These are phyloP conservation scores for Volutella citrinella DNA, from an alignment of 2,329 filamentous ascomycete species.

Conservation along the genomic window DNA sequence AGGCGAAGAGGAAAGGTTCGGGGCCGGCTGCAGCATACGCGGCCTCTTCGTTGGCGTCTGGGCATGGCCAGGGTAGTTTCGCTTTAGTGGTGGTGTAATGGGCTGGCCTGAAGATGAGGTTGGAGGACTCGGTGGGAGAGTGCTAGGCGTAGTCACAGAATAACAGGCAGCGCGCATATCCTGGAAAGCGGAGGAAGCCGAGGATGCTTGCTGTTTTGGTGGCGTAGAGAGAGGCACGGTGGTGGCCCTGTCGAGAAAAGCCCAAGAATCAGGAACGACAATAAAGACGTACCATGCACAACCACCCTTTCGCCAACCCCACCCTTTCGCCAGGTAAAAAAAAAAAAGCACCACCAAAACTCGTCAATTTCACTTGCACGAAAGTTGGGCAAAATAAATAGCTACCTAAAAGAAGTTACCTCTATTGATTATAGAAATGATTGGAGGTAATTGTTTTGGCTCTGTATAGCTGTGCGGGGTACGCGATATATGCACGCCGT, in stretches of 20 bases:
- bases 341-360: conserved; percentile 3
- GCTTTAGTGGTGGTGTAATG: conserved; percentile 1
- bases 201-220: conserved; percentile 5
- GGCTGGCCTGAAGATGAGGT: background rate
- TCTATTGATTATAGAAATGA: conserved; percentile 4
- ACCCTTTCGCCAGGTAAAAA: too few relatives aligned
- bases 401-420: conserved; percentile 1
- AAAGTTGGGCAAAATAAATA: conserved; percentile 1
- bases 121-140: conserved; percentile 4
- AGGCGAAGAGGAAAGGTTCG: conserved; percentile 2
- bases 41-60: conserved; percentile 5
- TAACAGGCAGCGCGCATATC: conserved; percentile 5
- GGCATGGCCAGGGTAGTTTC: background rate
- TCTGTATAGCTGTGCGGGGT: too few relatives aligned
- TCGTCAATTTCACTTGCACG: conserved; percentile 1
- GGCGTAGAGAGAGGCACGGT: background rate
- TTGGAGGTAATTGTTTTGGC: background rate
- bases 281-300: background rate
- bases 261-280: too few relatives aligned
- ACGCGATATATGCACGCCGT: too few relatives aligned
- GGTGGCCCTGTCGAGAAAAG: background rate
- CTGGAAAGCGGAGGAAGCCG: conserved; percentile 5
- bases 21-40: conserved; percentile 1
- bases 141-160: conserved; percentile 3
- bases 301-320: conserved; percentile 1